phyloP scores from a whole-genome alignment of 768 basidiomycete genomes.

The Lyophyllum semitale region DNA sequence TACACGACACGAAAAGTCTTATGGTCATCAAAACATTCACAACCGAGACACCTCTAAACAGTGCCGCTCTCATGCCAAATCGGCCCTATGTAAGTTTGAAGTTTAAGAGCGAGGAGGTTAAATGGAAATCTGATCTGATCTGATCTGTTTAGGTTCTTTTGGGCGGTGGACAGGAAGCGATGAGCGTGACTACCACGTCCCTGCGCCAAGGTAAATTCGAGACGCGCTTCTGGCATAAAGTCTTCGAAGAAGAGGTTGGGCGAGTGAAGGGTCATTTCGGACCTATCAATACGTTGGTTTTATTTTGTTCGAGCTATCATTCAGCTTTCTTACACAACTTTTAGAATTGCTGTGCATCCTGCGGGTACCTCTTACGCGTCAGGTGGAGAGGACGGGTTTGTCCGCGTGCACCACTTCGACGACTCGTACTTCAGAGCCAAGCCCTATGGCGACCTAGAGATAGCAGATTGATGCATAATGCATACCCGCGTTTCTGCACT shows the following conservation, averaged over 20 bases:
- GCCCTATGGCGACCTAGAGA: constrained; percentile 89
- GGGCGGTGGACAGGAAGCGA: constrained; percentile 98
- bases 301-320: neutral
- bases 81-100: constrained; percentile 72
- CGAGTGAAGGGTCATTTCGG: constrained; percentile 98
- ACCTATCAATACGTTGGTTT: constrained; percentile 89
- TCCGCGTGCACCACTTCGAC: constrained; percentile 91
- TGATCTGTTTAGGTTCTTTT: constrained; percentile 66
- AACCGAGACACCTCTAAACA: constrained; percentile 95
- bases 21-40: constrained; percentile 90
- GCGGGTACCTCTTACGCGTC: constrained; percentile 87
- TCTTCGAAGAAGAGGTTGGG: constrained; percentile 96
- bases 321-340: constrained; percentile 10
- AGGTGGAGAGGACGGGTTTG: constrained; percentile 95
- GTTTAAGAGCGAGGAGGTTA: no score
- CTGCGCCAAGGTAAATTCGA: constrained; percentile 96
- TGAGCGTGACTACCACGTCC: constrained; percentile 95
- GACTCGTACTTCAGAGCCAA: constrained; percentile 91
- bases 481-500: constrained; percentile 2
- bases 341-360: constrained; percentile 91
- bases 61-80: constrained; percentile 81
- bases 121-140: neutral
- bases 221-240: constrained; percentile 96
- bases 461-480: constrained; percentile 41
- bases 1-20: constrained; percentile 89